A percentile compares a stretch with the other conserved stretches of the same genome.
phyloP scores from a whole-genome alignment of 345 rosid genomes.

The Populus tremula region DNA sequence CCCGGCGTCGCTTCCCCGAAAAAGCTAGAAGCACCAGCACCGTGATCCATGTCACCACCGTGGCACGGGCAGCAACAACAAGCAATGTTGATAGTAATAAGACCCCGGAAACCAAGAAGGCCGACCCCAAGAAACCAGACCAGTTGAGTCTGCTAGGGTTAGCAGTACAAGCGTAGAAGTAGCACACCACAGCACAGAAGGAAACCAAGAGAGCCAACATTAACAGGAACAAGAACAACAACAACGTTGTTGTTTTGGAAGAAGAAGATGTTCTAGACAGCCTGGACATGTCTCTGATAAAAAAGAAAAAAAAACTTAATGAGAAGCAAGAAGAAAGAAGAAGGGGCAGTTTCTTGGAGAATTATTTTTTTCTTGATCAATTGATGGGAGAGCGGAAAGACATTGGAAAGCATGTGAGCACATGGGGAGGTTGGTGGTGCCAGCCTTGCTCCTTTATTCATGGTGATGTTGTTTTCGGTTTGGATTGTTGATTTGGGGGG shows the following conservation, averaged over 20 bases:
- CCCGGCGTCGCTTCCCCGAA: slow-evolving; percentile 44
- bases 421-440: slow-evolving; percentile 31
- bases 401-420: slow-evolving; percentile 34
- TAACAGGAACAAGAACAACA: no score
- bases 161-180: slow-evolving; percentile 9
- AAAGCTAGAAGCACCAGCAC: slow-evolving; percentile 46
- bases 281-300: neutral
- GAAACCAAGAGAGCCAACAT: slow-evolving; percentile 7
- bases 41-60: slow-evolving; percentile 51
- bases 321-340: neutral
- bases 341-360: neutral
- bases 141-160: slow-evolving; percentile 5
- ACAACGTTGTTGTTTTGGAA: neutral
- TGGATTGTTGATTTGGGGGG: neutral
- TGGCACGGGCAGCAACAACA: slow-evolving; percentile 48
- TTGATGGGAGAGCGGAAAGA: slow-evolving; percentile 6
- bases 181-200: slow-evolving; percentile 12
- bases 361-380: slow-evolving; percentile 3
- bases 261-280: neutral
- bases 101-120: slow-evolving; percentile 25
- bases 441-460: neutral
- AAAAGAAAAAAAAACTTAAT: no score
- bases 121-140: slow-evolving; percentile 10
- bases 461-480: neutral
- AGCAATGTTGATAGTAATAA: slow-evolving; percentile 17